These are phyloP conservation scores for Phytomonas sp. DNA, from an alignment of 208 protist species.

Conservation along the genomic window DNA sequence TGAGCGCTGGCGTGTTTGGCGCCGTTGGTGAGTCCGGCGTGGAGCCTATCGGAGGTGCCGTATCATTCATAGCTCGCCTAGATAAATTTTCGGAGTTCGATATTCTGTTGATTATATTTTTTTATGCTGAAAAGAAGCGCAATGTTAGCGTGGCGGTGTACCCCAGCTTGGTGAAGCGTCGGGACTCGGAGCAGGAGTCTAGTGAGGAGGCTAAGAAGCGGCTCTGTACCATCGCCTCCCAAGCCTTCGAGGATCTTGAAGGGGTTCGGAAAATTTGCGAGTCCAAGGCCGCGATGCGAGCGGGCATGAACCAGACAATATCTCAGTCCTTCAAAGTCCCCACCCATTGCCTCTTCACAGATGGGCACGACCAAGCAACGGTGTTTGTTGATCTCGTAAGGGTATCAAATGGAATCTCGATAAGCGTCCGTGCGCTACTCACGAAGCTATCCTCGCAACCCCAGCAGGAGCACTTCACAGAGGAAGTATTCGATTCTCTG, in stretches of 20 bases:
- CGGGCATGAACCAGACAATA: not conserved
- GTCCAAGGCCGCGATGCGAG: not conserved
- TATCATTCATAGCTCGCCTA: slow-evolving; percentile 2
- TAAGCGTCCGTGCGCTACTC: slow-evolving; percentile 31
- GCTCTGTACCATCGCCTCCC: slow-evolving; percentile 23
- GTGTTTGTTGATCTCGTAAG: slow-evolving; percentile 28
- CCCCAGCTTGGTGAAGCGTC: slow-evolving; percentile 25
- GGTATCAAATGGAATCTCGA: slow-evolving; percentile 14
- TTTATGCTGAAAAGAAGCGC: slow-evolving; percentile 20
- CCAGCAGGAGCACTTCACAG: slow-evolving; percentile 40
- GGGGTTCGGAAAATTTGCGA: slow-evolving; percentile 24
- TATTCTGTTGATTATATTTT: slow-evolving; percentile 33
- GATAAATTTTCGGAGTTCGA: slow-evolving; percentile 15
- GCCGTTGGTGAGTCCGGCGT: slow-evolving; percentile 35
- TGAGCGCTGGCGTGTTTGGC: slow-evolving; percentile 26
- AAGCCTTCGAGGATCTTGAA: slow-evolving; percentile 19
- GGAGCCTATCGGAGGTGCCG: not conserved
- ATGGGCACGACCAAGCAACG: slow-evolving; percentile 24
- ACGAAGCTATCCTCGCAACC: slow-evolving; percentile 21
- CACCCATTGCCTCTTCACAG: slow-evolving; percentile 21
- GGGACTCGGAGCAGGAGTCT: slow-evolving; percentile 13
- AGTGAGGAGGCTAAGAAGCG: slow-evolving; percentile 21
- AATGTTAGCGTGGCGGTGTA: slow-evolving; percentile 26
- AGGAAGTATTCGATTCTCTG: slow-evolving; percentile 22
- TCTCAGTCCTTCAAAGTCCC: slow-evolving; percentile 13